These are phyloP conservation scores for Aspergillus ibericus DNA, from an alignment of 2,329 filamentous ascomycete genomes.

Conservation along the genomic window DNA sequence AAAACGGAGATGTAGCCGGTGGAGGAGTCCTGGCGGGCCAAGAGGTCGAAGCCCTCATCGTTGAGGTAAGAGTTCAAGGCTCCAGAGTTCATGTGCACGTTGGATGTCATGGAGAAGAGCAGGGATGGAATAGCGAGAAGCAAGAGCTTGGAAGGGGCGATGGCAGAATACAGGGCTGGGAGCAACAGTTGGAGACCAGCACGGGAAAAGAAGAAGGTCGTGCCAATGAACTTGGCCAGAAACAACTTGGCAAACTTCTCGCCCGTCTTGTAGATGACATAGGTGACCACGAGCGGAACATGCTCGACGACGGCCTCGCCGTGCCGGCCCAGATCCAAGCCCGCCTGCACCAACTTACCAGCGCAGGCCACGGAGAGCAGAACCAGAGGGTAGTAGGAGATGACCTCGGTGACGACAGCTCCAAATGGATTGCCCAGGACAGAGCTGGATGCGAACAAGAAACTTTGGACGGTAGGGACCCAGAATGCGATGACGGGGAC, in stretches of 20 bases:
- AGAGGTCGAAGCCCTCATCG: conserved; percentile 67
- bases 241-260: conserved; percentile 44
- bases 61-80: conserved; percentile 67
- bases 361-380: conserved; percentile 64
- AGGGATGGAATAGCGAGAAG: conserved; percentile 70
- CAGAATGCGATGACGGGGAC: conserved; percentile 74
- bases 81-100: conserved; percentile 69
- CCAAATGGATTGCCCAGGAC: conserved; percentile 68
- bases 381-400: conserved; percentile 71
- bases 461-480: conserved; percentile 70
- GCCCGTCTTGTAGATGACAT: conserved; percentile 59
- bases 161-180: conserved; percentile 62
- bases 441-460: conserved; percentile 67
- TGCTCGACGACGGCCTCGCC: conserved; percentile 63
- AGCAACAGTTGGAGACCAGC: conserved; percentile 70
- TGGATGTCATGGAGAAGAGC: conserved; percentile 62
- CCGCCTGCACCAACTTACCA: conserved; percentile 62
- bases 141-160: conserved; percentile 69
- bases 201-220: conserved; percentile 65
- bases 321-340: conserved; percentile 56
- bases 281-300: conserved; percentile 65
- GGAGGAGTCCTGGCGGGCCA: conserved; percentile 80
- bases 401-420: conserved; percentile 69
- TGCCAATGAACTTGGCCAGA: conserved; percentile 58
- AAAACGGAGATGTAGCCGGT: conserved; percentile 93